phyloP scores from a whole-genome alignment of 352 stramenopile species.

The Globisporangium camurandrum region DNA sequence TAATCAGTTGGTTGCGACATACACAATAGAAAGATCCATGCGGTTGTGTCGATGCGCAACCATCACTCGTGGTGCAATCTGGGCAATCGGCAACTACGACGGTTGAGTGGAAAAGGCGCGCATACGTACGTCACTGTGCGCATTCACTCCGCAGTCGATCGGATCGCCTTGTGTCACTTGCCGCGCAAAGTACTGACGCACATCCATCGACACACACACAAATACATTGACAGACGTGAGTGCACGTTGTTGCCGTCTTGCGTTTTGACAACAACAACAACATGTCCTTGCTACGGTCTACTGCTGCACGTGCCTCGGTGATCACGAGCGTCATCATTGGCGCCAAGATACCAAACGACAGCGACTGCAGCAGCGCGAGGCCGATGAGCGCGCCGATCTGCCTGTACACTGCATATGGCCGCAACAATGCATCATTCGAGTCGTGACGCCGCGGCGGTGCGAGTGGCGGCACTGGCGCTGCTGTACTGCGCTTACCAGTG shows the following conservation, averaged over 20 bases:
- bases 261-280: too few species aligned
- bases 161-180: slow-evolving; percentile 30
- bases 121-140: slow-evolving; percentile 25
- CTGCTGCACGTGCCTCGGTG: slow-evolving; percentile 37
- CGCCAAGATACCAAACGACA: slow-evolving; percentile 57
- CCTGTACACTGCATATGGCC: slow-evolving; percentile 13
- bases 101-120: background rate
- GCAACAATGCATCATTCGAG: background rate
- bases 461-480: background rate
- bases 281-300: background rate
- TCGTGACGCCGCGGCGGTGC: background rate
- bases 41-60: background rate
- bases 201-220: background rate
- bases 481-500: too few species aligned
- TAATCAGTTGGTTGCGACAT: too few species aligned
- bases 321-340: slow-evolving; percentile 59
- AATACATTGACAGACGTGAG: background rate
- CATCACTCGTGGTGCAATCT: background rate
- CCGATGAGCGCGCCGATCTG: slow-evolving; percentile 34
- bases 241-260: too few species aligned
- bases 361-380: slow-evolving; percentile 38
- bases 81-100: too few species aligned
- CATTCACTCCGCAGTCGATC: slow-evolving; percentile 49
- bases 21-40: too few species aligned
- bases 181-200: slow-evolving; percentile 64